Conservation (phyloP, 2,329 filamentous ascomycete genomes). For the Hypoxylon sp. region DNA sequence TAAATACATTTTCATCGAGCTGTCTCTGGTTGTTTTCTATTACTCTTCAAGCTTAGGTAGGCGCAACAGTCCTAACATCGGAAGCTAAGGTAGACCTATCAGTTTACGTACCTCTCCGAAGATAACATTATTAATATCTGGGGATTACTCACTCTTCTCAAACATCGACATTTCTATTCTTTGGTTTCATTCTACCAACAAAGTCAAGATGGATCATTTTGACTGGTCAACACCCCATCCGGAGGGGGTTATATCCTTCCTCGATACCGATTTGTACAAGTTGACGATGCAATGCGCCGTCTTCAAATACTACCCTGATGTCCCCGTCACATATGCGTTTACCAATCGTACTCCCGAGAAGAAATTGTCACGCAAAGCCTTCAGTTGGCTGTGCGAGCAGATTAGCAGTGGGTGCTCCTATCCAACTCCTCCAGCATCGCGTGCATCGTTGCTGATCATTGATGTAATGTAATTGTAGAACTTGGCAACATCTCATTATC, state of each 20-base stretch:
- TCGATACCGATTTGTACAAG: constrained; percentile 91
- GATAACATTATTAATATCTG: no score
- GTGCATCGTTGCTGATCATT: constrained; percentile 18
- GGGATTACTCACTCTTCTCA: no score
- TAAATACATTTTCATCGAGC: no score
- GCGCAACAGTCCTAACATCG: no score
- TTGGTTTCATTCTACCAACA: not conserved
- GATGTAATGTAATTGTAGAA: constrained; percentile 58
- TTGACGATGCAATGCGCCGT: constrained; percentile 99
- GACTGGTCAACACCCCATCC: constrained; percentile 72
- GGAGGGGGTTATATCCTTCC: constrained; percentile 81
- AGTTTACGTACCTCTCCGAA: no score
- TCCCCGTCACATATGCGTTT: constrained; percentile 88
- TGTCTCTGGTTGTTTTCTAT: no score
- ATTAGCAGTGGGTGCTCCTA: constrained; percentile 71
- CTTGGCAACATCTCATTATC: constrained; percentile 83
- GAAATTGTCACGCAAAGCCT: constrained; percentile 84
- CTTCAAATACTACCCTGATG: constrained; percentile 86
- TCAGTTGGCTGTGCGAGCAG: constrained; percentile 84
- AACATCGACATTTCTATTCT: not conserved
- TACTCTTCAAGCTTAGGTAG: no score
- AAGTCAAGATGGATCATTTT: constrained; percentile 64
- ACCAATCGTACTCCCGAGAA: constrained; percentile 96
- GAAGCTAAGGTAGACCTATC: no score
- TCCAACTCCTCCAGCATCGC: no score